Evolutionary conservation across 495 filamentous ascomycete genomes (phyloP).

Genomic region (Trichocladium antarcticum): DNA sequence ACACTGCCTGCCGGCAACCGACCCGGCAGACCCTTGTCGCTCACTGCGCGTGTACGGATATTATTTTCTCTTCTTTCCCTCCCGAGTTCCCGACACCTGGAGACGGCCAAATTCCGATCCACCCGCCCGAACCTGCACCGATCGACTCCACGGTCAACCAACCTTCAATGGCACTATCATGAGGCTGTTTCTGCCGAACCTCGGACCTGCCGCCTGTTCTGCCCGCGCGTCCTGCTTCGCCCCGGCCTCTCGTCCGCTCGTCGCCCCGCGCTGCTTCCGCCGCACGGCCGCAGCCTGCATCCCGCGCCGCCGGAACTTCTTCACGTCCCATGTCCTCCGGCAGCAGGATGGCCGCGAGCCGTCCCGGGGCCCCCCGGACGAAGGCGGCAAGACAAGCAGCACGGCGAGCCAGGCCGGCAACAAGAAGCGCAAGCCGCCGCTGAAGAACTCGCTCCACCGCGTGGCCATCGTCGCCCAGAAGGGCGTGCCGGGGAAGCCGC

Average conservation of each 20-base stretch:
- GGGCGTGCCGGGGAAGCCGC: slow-evolving; percentile 17
- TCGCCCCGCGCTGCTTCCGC: slow-evolving; percentile 20
- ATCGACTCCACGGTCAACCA: background rate
- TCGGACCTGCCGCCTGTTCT: slow-evolving; percentile 11
- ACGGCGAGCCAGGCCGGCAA: slow-evolving; percentile 9
- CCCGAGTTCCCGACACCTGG: too few relatives aligned
- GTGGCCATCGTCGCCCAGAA: slow-evolving; percentile 34
- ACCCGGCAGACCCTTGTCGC: too few relatives aligned
- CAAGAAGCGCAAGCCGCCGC: slow-evolving; percentile 35
- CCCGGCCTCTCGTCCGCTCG: background rate
- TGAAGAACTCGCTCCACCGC: slow-evolving; percentile 36
- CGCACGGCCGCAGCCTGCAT: slow-evolving; percentile 13
- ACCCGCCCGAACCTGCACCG: background rate
- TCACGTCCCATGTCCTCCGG: slow-evolving; percentile 32
- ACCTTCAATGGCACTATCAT: slow-evolving; percentile 22
- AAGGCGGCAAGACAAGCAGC: background rate
- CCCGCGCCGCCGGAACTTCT: slow-evolving; percentile 32
- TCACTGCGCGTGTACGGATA: too few relatives aligned
- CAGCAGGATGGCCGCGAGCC: slow-evolving; percentile 20
- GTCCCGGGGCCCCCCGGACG: background rate
- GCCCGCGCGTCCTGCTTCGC: slow-evolving; percentile 4
- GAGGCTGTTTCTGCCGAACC: slow-evolving; percentile 16
- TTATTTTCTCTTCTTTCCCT: too few relatives aligned
- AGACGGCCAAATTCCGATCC: too few relatives aligned
- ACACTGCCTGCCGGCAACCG: too few relatives aligned